Conservation (phyloP, 805 yeast genomes). For the Cyberlindnera euphorbiiphila region DNA sequence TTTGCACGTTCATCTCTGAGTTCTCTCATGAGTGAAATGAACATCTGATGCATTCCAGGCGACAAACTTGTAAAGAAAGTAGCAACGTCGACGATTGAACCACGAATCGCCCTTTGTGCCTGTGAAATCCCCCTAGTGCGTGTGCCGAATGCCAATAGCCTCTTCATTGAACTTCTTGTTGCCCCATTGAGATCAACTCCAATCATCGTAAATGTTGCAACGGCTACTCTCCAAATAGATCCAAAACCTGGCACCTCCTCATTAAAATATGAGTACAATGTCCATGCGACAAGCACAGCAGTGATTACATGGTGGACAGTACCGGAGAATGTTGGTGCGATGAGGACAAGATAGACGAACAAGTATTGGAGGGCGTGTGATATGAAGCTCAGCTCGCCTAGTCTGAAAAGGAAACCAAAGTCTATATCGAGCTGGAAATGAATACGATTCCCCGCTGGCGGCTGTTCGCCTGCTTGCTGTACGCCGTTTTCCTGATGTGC, state of each 20-base stretch:
- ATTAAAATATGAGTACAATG: not conserved
- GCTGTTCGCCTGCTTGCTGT: no score
- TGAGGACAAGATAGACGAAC: not conserved
- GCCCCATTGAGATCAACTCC: not conserved
- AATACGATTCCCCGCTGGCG: no score
- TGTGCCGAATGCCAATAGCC: slow-evolving; percentile 2
- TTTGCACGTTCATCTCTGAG: not conserved
- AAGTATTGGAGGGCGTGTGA: not conserved
- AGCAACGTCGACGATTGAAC: slow-evolving; percentile 4
- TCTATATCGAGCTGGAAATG: slow-evolving; percentile 1
- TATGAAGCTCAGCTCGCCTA: no score
- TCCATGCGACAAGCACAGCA: not conserved
- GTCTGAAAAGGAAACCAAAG: no score
- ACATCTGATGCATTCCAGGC: slow-evolving; percentile 13
- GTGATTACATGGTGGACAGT: not conserved
- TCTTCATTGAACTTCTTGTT: not conserved
- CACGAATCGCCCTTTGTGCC: slow-evolving; percentile 1
- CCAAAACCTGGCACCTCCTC: not conserved
- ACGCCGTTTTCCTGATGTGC: not conserved
- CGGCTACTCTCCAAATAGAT: not conserved
- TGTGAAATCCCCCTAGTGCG: slow-evolving; percentile 1
- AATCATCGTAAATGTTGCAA: not conserved
- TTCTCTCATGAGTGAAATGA: slow-evolving; percentile 1
- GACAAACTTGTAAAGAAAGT: slow-evolving; percentile 12
- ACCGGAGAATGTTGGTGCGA: not conserved